These are phyloP conservation scores for Lactarius tabidus DNA, from an alignment of 768 basidiomycete species.

Conservation along the genomic window DNA sequence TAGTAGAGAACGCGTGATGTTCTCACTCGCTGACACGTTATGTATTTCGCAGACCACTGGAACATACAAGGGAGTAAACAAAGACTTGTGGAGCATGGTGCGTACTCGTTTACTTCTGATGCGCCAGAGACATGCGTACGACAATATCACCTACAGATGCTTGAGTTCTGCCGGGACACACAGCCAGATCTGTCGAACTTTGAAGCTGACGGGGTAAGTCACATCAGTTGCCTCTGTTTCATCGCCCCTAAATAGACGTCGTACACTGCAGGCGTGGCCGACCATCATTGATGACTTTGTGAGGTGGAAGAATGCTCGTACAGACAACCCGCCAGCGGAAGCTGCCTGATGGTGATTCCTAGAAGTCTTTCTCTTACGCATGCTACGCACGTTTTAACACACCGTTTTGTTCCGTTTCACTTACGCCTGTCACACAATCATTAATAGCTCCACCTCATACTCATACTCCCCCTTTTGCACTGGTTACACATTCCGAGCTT, in stretches of 20 bases:
- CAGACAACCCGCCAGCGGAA: neutral
- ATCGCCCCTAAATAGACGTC: neutral
- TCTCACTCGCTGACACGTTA: neutral
- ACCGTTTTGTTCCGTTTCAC: neutral
- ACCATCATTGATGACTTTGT: slow-evolving; percentile 79
- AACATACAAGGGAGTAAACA: slow-evolving; percentile 73
- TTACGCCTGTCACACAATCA: slow-evolving; percentile 8
- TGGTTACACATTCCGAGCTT: neutral
- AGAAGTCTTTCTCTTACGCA: neutral
- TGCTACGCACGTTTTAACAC: neutral
- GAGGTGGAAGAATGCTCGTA: slow-evolving; percentile 50
- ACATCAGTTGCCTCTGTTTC: slow-evolving; percentile 28
- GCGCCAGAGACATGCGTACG: neutral
- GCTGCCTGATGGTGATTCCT: neutral
- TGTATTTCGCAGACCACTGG: slow-evolving; percentile 39
- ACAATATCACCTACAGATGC: slow-evolving; percentile 45
- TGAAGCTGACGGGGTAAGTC: slow-evolving; percentile 66
- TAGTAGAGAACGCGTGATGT: slow-evolving; percentile 10
- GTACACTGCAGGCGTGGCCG: slow-evolving; percentile 64
- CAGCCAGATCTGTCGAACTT: slow-evolving; percentile 59
- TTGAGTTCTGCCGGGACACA: slow-evolving; percentile 70
- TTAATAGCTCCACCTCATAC: neutral
- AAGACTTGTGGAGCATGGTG: slow-evolving; percentile 86
- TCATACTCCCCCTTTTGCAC: neutral
- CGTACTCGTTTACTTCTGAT: slow-evolving; percentile 24